Base-by-base conservation (phyloP, 139 green algal species). In the Chlamydomonas applanata region DNA sequence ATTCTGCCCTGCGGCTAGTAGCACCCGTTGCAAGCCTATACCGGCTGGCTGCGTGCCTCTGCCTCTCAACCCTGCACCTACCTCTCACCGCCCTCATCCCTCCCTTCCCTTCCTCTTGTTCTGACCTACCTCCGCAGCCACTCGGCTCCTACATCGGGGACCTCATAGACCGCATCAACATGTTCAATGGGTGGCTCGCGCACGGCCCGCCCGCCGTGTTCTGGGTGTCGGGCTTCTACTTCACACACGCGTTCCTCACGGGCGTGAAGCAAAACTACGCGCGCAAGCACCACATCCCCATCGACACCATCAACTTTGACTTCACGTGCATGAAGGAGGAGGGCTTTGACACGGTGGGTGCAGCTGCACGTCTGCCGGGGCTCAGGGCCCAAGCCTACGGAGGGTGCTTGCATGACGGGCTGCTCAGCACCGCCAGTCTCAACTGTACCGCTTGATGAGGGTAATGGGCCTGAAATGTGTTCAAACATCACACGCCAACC, bases 181-280 rank as follows among this genome's bases (percentile, higher is more conserved):
- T 95, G 86, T 77, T 91, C 76, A 36, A 27, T 1, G 72, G 64
- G 0, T 95, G 90, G 90, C 83, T 95, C 40, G 82, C 85, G 19
- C 53, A 82, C 33, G 90, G 91, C 2, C 78, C 85, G 29, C 90
- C 90, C n/a, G 11, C 83, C 1, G 77, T 87, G 49, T 94, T 90
- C 83, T 95, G 90, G 90, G 87, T 95, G 69, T 85, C 62, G n/a
- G 90, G 90, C 68, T 95, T 95, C 82, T 95, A 85, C 85, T 95
- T 95, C 87, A 91, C 90, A 33, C 90, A 95, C 66, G 91, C 88
- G 3, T 94, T 94, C 82, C 65, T 72, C 27, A 66, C 67, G 16
- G 90, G 84, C 45, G 83, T 89, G 29, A 92, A 92, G 79, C 91
- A 96, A 83, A 95, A 95, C 84, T 93, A 80, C 72, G 91, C 91